Conservation (phyloP, 2,329 filamentous ascomycete species). For the Paecilomyces formosus region DNA sequence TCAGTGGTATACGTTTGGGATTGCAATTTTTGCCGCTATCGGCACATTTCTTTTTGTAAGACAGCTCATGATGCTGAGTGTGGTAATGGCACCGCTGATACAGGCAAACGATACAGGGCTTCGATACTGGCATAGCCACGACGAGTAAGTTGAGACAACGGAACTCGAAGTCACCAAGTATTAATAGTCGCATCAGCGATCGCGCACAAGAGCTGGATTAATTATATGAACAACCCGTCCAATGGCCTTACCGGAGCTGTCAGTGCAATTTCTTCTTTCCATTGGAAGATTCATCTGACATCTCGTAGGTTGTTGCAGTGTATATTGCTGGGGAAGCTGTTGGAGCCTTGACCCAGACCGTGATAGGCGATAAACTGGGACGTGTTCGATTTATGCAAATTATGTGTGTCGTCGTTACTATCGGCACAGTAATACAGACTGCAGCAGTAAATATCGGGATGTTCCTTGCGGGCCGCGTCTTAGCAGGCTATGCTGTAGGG, state of each 20-base stretch:
- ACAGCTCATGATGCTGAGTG: neutral
- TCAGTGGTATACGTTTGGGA: constrained; percentile 41
- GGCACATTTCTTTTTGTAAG: constrained; percentile 53
- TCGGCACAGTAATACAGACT: constrained; percentile 48
- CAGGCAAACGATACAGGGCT: constrained; percentile 35
- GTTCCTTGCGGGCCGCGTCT: constrained; percentile 44
- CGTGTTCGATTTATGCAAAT: constrained; percentile 49
- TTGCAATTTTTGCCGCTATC: constrained; percentile 51
- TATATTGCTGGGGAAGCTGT: constrained; percentile 55
- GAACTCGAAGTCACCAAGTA: neutral
- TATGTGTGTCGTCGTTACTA: constrained; percentile 48
- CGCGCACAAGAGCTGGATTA: constrained; percentile 52
- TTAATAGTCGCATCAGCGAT: constrained; percentile 36
- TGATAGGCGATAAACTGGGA: constrained; percentile 47
- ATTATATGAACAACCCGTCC: constrained; percentile 51
- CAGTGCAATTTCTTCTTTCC: constrained; percentile 7
- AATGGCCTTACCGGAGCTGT: constrained; percentile 49
- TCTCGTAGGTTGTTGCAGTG: constrained; percentile 44
- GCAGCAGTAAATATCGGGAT: constrained; percentile 49
- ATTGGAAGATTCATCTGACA: neutral
- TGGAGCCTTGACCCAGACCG: constrained; percentile 47
- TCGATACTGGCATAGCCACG: constrained; percentile 54
- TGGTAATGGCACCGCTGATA: constrained; percentile 2
- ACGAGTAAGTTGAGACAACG: constrained; percentile 37
- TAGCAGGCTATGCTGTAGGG: constrained; percentile 43